These are phyloP conservation scores for Pichia occidentalis DNA, from an alignment of 805 yeast species.

Conservation along the genomic window DNA sequence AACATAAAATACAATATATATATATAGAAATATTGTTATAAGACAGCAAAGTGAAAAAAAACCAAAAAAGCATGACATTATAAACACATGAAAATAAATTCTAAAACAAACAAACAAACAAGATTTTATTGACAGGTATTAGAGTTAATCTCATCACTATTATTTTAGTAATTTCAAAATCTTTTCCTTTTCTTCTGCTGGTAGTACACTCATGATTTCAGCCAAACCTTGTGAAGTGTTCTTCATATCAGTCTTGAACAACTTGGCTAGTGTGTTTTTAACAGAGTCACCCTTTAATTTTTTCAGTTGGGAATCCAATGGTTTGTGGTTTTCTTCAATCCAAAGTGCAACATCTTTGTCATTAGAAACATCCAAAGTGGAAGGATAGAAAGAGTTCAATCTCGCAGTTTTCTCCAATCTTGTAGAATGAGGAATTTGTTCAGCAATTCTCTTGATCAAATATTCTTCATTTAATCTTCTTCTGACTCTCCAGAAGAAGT, in stretches of 20 bases:
- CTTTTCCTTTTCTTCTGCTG: slow-evolving; percentile 49
- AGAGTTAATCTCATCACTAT: slow-evolving; percentile 1
- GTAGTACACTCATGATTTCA: slow-evolving; percentile 46
- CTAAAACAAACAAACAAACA: slow-evolving; percentile 14
- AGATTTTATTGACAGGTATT: slow-evolving; percentile 2
- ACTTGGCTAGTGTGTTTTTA: slow-evolving; percentile 56
- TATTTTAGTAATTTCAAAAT: slow-evolving; percentile 27
- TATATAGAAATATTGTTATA: no score
- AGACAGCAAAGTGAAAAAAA: no score
- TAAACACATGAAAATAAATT: background rate
- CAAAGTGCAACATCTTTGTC: slow-evolving; percentile 77
- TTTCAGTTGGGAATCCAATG: slow-evolving; percentile 54
- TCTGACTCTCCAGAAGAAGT: slow-evolving; percentile 98
- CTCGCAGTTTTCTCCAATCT: slow-evolving; percentile 82
- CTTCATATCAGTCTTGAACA: slow-evolving; percentile 48
- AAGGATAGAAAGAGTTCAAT: slow-evolving; percentile 80
- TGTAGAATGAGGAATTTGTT: slow-evolving; percentile 50
- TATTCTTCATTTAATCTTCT: slow-evolving; percentile 93
- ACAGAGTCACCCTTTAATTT: slow-evolving; percentile 60
- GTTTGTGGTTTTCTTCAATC: slow-evolving; percentile 73
- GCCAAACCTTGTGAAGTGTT: slow-evolving; percentile 49
- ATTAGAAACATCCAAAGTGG: slow-evolving; percentile 57
- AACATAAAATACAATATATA: no score
- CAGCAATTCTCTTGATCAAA: slow-evolving; percentile 65
- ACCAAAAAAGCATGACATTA: background rate